Conservation (phyloP, 108 stramenopile genomes). For the Parietichytrium sp. region DNA sequence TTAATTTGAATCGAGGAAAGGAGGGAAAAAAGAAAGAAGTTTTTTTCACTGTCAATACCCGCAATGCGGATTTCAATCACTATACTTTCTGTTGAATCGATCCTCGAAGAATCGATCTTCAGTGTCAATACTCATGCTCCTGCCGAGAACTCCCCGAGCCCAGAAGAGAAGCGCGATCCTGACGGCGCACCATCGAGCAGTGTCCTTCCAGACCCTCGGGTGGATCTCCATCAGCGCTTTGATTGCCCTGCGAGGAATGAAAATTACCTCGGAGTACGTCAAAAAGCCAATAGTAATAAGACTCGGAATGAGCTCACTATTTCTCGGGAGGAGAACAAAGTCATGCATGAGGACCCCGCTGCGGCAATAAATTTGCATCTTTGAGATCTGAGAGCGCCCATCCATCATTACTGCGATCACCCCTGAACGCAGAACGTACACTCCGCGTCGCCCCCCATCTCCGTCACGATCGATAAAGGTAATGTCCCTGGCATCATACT, state of each 20-base stretch:
- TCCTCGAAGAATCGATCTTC: no score
- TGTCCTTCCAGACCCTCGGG: not conserved
- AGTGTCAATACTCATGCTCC: not conserved
- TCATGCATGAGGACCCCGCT: constrained; percentile 3
- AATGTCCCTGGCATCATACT: constrained; percentile 8
- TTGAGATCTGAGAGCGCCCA: not conserved
- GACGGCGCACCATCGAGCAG: constrained; percentile 22
- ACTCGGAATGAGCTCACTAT: not conserved
- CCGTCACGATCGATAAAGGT: not conserved
- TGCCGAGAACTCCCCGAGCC: not conserved
- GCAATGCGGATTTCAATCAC: no score
- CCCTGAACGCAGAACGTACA: not conserved
- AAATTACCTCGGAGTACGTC: constrained; percentile 22
- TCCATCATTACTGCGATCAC: not conserved
- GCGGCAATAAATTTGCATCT: not conserved
- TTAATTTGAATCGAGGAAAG: no score
- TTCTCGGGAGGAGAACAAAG: not conserved
- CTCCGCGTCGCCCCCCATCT: not conserved
- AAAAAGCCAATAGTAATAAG: constrained; percentile 24
- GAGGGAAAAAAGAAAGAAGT: no score
- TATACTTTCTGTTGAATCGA: no score
- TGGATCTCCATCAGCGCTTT: not conserved
- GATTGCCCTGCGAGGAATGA: constrained; percentile 6
- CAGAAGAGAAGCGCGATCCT: not conserved
- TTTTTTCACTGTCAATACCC: no score